phyloP scores from a whole-genome alignment of 1,284 basidiomycete species.

The Papiliotrema flavescens region DNA sequence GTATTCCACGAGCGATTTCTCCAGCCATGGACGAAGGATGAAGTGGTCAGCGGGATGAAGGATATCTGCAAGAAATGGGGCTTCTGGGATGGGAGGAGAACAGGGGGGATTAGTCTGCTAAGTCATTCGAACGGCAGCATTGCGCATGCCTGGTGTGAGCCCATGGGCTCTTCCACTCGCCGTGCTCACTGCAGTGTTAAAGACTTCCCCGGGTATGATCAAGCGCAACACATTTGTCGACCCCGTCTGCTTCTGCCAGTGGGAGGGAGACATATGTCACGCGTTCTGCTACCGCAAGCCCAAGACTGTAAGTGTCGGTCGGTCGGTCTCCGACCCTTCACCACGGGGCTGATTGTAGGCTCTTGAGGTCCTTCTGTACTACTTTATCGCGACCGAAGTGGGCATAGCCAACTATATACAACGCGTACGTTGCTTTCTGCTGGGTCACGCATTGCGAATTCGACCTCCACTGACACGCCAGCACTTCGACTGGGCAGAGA shows the following conservation, averaged over 20 bases:
- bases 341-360: conserved; percentile 51
- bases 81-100: conserved; percentile 51
- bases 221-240: conserved; percentile 80
- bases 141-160: conserved; percentile 44
- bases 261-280: conserved; percentile 88
- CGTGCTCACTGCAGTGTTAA: conserved; percentile 55
- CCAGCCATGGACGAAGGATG: conserved; percentile 61
- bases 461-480: conserved; percentile 2
- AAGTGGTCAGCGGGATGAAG: conserved; percentile 61
- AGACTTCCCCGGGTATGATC: conserved; percentile 66
- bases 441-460: neutral
- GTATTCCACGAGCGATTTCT: conserved; percentile 73
- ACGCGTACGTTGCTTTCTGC: conserved; percentile 47
- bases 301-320: conserved; percentile 54
- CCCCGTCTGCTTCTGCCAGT: conserved; percentile 73
- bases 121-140: conserved; percentile 72
- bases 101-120: conserved; percentile 64
- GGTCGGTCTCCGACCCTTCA: neutral
- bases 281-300: conserved; percentile 74
- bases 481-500: conserved; percentile 66
- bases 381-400: conserved; percentile 79
- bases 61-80: conserved; percentile 62
- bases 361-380: conserved; percentile 73
- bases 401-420: conserved; percentile 81
- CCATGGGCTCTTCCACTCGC: neutral